Evolutionary conservation across 2,329 filamentous ascomycete genomes (phyloP), one percentile per base, ranked within the genome.

Genomic region (Fusarium mexicanum): DNA sequence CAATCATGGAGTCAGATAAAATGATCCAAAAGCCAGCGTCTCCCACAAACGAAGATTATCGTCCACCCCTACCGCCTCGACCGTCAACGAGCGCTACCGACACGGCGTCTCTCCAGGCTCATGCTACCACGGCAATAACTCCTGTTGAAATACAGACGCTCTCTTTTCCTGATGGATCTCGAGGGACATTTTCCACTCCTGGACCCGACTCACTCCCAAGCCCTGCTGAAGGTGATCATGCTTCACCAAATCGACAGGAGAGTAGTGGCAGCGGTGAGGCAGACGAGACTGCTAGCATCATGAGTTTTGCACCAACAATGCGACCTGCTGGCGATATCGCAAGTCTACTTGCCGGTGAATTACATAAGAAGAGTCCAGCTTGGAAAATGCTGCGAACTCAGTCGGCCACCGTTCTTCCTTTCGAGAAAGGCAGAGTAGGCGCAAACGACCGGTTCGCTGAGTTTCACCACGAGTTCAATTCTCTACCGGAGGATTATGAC

Each of bases 121-220:
- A 90, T 67, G 91, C 96, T 54, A 98, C 95, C 8, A 98, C 95
- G 2, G 95, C 95, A 16, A 80, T 98, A 20, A 96, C 94, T 2
- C 89, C 94, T 22, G 88, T 95, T 71, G 95, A 96, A 75, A 92
- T 95, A 63, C 92, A 94, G 76, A 94, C 93, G 0, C 87, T 95
- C 57, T 91, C 91, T 3, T 92, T 93, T 72, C 91, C 90, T 17
- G 93, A 94, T 80, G 91, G 90, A 67, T 89, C 90, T 26, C 87
- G 90, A 67, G 91, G 92, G 43, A 91, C 89, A 4, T 92, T 92
- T 77, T 83, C 87, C 55, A 85, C 81, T 29, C 80, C 80, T 22
- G 83, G 76, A 43, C 77, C 79, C 40, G 80, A 80, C 55, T 77
- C 82, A 24, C 78, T 81, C 17, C 82, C 85, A 24, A 83, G 82